Conservation (phyloP, 371 early-diverging fungal species). For the Saksenaea oblongispora region DNA sequence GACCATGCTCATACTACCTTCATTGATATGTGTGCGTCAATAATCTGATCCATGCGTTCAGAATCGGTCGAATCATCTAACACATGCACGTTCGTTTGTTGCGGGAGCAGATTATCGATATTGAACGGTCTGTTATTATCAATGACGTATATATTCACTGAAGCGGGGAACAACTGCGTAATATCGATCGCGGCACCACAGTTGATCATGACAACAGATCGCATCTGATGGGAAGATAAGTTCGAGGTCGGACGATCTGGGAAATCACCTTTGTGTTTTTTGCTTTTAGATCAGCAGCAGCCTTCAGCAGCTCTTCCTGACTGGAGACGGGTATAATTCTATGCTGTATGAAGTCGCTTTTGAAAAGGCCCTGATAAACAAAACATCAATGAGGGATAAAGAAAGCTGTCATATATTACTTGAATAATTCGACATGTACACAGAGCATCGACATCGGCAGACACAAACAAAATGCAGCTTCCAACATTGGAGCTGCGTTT, state of each 20-base stretch:
- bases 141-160: constrained; percentile 71
- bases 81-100: constrained; percentile 66
- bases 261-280: constrained; percentile 30
- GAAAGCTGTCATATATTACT: constrained; percentile 33
- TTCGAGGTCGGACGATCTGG: neutral
- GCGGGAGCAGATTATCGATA: constrained; percentile 71
- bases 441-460: constrained; percentile 83
- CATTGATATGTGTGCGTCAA: constrained; percentile 67
- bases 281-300: constrained; percentile 52
- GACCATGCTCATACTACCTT: constrained; percentile 43
- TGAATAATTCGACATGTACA: constrained; percentile 84
- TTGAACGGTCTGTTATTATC: constrained; percentile 90
- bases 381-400: neutral
- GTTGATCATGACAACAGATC: constrained; percentile 82
- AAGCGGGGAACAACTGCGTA: constrained; percentile 58
- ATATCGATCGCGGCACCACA: constrained; percentile 84
- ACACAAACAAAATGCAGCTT: constrained; percentile 72
- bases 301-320: constrained; percentile 64
- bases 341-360: constrained; percentile 74
- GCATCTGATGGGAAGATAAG: constrained; percentile 46
- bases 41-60: constrained; percentile 54
- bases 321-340: constrained; percentile 78
- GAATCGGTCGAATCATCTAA: constrained; percentile 82
- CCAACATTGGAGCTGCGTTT: constrained; percentile 41
- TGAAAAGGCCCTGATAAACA: constrained; percentile 59